Percentiles rank a stretch among this genome's conserved stretches.
These are phyloP conservation scores for Porogramme epimiltina DNA, from an alignment of 1,284 basidiomycete species.

Conservation along the genomic window DNA sequence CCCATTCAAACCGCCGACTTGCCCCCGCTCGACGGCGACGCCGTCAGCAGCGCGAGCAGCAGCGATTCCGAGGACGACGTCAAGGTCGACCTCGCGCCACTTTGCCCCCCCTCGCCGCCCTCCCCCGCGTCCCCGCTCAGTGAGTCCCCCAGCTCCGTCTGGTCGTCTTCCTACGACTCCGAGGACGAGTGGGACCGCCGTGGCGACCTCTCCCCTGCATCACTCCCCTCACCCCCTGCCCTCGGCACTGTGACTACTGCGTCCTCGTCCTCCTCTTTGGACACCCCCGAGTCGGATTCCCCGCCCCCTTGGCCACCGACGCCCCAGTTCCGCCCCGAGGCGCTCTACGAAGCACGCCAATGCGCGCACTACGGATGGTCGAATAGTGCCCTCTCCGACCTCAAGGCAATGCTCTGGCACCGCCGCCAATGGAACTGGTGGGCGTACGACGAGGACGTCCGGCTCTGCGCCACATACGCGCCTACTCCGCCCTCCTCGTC, in stretches of 20 bases:
- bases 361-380: constrained; percentile 7
- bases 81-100: constrained; percentile 11
- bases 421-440: constrained; percentile 4
- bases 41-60: neutral
- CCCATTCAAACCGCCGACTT: constrained; percentile 2
- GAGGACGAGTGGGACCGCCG: constrained; percentile 2
- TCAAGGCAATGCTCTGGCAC: constrained; percentile 6
- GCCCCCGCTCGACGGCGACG: neutral
- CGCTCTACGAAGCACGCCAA: neutral
- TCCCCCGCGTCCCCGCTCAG: constrained; percentile 9
- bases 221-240: no score
- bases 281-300: no score
- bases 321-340: neutral
- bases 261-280: no score
- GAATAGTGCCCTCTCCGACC: neutral
- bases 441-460: constrained; percentile 10
- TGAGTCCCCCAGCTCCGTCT: constrained; percentile 4
- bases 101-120: constrained; percentile 16
- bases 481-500: neutral
- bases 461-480: constrained; percentile 3
- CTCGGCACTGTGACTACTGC: no score
- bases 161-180: constrained; percentile 3
- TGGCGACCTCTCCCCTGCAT: constrained; percentile 5
- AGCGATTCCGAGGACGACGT: constrained; percentile 5
- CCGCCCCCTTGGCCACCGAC: constrained; percentile 2